Evolutionary conservation across 352 stramenopile genomes (phyloP).

Genomic region (Phytophthora tentaculata): DNA sequence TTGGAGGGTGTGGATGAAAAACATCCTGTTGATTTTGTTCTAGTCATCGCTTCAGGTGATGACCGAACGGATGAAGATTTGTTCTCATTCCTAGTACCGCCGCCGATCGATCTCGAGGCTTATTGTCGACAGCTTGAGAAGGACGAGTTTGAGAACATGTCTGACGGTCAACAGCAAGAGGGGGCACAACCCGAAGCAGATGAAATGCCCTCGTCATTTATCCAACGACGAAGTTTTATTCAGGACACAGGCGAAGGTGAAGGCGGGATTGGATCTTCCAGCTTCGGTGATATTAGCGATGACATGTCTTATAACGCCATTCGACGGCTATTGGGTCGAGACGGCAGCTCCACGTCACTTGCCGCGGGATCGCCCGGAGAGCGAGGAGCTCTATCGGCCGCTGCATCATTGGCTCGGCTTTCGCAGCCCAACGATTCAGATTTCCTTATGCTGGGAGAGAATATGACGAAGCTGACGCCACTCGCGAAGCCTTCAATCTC

Average conservation of each 20-base stretch:
- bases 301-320: conserved; percentile 58
- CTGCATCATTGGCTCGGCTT: conserved; percentile 39
- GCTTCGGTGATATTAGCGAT: conserved; percentile 31
- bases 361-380: conserved; percentile 15
- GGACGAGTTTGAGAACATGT: conserved; percentile 51
- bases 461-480: conserved; percentile 67
- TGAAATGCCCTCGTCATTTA: conserved; percentile 18
- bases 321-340: conserved; percentile 45
- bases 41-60: conserved; percentile 86
- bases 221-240: conserved; percentile 33
- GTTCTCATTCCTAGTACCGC: conserved; percentile 78
- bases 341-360: conserved; percentile 34
- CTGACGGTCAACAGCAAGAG: conserved; percentile 26
- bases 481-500: conserved; percentile 61
- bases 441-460: conserved; percentile 63
- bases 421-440: conserved; percentile 52
- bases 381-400: conserved; percentile 12
- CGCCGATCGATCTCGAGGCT: conserved; percentile 82
- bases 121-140: conserved; percentile 82
- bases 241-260: conserved; percentile 26
- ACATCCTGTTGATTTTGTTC: conserved; percentile 74
- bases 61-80: conserved; percentile 86
- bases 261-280: conserved; percentile 31
- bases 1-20: conserved; percentile 37
- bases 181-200: conserved; percentile 13